Evolutionary conservation across 331 rosid species (phyloP).

Genomic region (Dryas integrifolia): DNA sequence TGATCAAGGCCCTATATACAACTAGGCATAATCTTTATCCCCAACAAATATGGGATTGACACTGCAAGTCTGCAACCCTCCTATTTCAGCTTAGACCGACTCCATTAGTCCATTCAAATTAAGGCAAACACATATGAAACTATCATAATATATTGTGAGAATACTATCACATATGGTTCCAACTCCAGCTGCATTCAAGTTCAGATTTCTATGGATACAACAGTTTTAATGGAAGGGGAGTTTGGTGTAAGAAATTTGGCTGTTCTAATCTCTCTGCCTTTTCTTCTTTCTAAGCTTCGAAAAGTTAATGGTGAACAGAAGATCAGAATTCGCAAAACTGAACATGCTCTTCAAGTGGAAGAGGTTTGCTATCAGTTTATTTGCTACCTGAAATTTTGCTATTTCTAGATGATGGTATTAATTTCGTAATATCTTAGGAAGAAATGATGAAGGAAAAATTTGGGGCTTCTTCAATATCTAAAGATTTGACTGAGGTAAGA

Average conservation of each 20-base stretch:
- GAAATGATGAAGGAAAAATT: constrained; percentile 16
- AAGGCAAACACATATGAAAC: no score
- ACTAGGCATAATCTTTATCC: neutral
- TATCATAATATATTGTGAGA: no score
- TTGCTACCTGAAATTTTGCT: neutral
- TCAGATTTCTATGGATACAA: neutral
- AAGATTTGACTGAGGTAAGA: constrained; percentile 22
- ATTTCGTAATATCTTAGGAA: constrained; percentile 18
- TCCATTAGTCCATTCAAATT: no score
- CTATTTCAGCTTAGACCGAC: no score
- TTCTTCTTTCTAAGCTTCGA: constrained; percentile 22
- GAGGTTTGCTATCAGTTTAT: constrained; percentile 23
- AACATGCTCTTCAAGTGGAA: constrained; percentile 28
- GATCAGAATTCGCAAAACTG: constrained; percentile 18
- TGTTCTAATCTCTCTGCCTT: neutral
- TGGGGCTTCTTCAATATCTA: constrained; percentile 18
- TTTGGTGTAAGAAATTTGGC: neutral
- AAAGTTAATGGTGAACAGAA: constrained; percentile 24
- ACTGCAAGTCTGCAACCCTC: no score
- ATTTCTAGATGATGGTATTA: neutral
- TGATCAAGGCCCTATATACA: neutral
- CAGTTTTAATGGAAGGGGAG: neutral
- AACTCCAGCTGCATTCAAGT: neutral
- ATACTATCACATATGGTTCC: no score
- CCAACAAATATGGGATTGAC: no score